These are phyloP conservation scores for Tanacetum coccineum DNA, from an alignment of 129 eudicot species.

Conservation along the genomic window DNA sequence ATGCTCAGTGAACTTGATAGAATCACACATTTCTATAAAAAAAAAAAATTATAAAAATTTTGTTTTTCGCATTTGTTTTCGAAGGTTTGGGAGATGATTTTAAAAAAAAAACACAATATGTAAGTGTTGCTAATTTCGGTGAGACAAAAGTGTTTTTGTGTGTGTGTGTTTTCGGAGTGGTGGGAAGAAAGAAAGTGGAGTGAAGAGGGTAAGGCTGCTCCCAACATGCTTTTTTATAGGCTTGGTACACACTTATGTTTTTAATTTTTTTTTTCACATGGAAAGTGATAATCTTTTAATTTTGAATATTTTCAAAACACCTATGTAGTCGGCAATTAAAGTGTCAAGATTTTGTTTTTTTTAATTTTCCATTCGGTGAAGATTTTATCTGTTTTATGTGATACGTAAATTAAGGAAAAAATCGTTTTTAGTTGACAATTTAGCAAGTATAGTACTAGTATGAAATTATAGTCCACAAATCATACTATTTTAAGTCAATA, in stretches of 20 bases:
- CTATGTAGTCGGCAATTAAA: no score
- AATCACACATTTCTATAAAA: constrained; percentile 30
- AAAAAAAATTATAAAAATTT: background rate
- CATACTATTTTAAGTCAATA: no score
- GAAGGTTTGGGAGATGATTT: background rate
- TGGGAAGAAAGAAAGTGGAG: constrained; percentile 14
- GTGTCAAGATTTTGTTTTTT: no score
- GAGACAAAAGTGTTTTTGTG: constrained; percentile 6
- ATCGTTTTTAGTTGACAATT: no score
- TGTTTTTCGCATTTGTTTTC: background rate
- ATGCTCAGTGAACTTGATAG: constrained; percentile 59
- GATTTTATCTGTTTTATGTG: no score
- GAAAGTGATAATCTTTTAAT: constrained; percentile 7
- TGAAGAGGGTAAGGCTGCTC: constrained; percentile 34
- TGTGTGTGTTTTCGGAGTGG: background rate
- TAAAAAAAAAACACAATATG: constrained; percentile 2
- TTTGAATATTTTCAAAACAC: background rate
- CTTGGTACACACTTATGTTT: constrained; percentile 6
- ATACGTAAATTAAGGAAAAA: no score
- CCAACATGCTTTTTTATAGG: constrained; percentile 55
- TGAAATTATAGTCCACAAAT: no score
- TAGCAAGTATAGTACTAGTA: no score
- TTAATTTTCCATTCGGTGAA: no score
- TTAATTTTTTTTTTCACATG: background rate
- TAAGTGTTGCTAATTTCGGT: constrained; percentile 20